Evolutionary conservation across 2,329 filamentous ascomycete species (phyloP), one percentile per base, ranked within the genome.

Genomic region (Diaporthe nobilis): DNA sequence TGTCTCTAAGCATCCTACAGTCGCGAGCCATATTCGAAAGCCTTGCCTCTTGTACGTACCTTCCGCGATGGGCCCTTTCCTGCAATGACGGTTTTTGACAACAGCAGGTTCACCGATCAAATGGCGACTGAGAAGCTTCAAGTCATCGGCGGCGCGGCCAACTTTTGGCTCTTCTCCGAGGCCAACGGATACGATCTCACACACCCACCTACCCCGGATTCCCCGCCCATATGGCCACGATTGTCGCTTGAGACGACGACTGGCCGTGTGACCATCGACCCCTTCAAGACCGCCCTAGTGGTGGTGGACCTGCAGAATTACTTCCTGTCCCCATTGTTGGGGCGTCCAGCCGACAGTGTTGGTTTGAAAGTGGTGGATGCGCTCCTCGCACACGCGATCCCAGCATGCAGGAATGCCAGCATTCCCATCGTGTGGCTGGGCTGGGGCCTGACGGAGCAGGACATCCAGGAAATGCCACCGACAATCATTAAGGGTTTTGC

Each of bases 241-340:
- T 3, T 77, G 25, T 49, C 37, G 17, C 74, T 77, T 25, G 22
- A 53, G 17, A 75, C 70, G n/a, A 75, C 76, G 3, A 75, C 65
- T n/a, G 55, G 13, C 25, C 31, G 22, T 25, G 63, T 74, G 7
- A 60, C 71, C 15, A 51, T 76, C 31, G 67, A 70, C 44, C 75
- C 73, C 3, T 12, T 31, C 25, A 73, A 74, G 73, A 71, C 75
- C 17, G 77, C 75, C 2, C 77, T 77, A 3, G 72, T 78, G 15
- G 71, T 77, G 0, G 39, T 78, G 31, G 75, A 78, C 60, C 71
- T 77, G 47, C 65, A 76, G 44, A 78, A 78, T 37, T 76, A 76
- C 51, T 77, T 77, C 61, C 75, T 77, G 8, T 75, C 77, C 25
- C 71, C 73, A 17, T 17, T 34, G n/a, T 42, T 78, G 34, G 70